Conservation (phyloP, 257 asterid species). For the Ehretia macrophylla region DNA sequence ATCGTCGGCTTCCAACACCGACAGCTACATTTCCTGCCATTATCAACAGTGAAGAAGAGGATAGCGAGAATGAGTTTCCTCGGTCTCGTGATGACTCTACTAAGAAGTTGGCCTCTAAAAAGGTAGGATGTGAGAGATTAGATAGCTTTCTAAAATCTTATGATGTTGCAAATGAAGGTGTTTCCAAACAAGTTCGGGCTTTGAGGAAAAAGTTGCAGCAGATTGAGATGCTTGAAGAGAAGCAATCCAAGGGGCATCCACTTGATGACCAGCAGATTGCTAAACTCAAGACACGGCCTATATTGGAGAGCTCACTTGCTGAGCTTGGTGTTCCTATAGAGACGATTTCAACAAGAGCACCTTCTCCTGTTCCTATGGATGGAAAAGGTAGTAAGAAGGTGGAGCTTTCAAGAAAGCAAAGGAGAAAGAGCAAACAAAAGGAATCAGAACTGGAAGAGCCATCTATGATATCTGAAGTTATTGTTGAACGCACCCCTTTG, state of each 20-base stretch:
- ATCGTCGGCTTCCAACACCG: slow-evolving; percentile 81
- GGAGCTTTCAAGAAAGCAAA: slow-evolving; percentile 48
- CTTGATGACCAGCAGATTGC: slow-evolving; percentile 90
- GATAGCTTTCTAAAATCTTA: slow-evolving; percentile 62
- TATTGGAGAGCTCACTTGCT: slow-evolving; percentile 62
- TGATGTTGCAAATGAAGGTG: slow-evolving; percentile 44
- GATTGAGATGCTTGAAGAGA: slow-evolving; percentile 91
- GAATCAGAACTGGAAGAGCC: slow-evolving; percentile 39
- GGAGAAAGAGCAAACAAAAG: slow-evolving; percentile 65
- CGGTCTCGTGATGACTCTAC: slow-evolving; percentile 46
- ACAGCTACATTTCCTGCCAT: slow-evolving; percentile 89
- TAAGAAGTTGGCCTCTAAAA: slow-evolving; percentile 30
- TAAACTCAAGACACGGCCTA: slow-evolving; percentile 62
- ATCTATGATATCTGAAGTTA: slow-evolving; percentile 28
- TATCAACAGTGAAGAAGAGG: slow-evolving; percentile 80
- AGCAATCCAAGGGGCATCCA: slow-evolving; percentile 55
- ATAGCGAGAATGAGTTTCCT: slow-evolving; percentile 39
- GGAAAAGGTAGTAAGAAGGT: slow-evolving; percentile 53
- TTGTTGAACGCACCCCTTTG: slow-evolving; percentile 27
- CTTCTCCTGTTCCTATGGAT: slow-evolving; percentile 41
- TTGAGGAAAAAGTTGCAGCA: slow-evolving; percentile 93
- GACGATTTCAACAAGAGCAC: slow-evolving; percentile 31
- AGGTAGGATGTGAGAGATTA: slow-evolving; percentile 36
- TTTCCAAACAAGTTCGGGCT: slow-evolving; percentile 67
- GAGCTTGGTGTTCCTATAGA: slow-evolving; percentile 77